Base-by-base conservation (phyloP, 1,284 basidiomycete species). In the Ustilago cynodontis region DNA sequence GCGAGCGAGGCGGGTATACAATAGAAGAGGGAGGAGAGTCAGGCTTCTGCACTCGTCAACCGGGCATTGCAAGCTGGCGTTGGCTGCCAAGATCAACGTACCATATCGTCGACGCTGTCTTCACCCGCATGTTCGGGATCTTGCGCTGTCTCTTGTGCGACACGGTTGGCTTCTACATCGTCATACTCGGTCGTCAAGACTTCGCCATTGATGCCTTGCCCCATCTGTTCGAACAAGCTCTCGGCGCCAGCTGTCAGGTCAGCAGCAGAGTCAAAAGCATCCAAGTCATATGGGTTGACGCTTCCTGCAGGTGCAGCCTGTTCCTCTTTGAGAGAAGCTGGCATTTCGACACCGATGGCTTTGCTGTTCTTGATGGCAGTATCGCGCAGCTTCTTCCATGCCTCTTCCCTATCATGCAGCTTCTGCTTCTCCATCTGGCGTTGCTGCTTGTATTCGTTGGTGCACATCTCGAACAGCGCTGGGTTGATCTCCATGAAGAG, bases 401-500 rank as follows among this genome's bases (percentile, higher is more conserved):
- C 82, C 35, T 80, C 81, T 37, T 84, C 81, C n/a, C 84, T 65
- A 20, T 78, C 71, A 18, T 67, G 53, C 16, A 80, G 61, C 65
- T 80, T 83, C 37, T 85, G 84, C 64, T 81, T 69, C 35, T 82
- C 79, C 66, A 72, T 61, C 49, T 79, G 77, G 18, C 93, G 92
- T 74, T 91, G 91, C 85, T 94, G 92, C 87, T 94, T 96, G 88
- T 96, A 98, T 77, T 96, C 94, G 73, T 93, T 93, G 88, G 98
- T 93, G 66, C 93, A 92, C 83, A 94, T 93, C 82, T 98, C 95
- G 83, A 99, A 98, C 29, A 98, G 88, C 80, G 95, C 93, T 1
- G 94, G 94, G 86, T 98, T 99, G 86, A 99, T 95, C 87, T 99
- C 96, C 95, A 99, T 99, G 87, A 98, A 97, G 68, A 99, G 87